phyloP scores from a whole-genome alignment of 1,284 basidiomycete genomes.

The Malassezia japonica region DNA sequence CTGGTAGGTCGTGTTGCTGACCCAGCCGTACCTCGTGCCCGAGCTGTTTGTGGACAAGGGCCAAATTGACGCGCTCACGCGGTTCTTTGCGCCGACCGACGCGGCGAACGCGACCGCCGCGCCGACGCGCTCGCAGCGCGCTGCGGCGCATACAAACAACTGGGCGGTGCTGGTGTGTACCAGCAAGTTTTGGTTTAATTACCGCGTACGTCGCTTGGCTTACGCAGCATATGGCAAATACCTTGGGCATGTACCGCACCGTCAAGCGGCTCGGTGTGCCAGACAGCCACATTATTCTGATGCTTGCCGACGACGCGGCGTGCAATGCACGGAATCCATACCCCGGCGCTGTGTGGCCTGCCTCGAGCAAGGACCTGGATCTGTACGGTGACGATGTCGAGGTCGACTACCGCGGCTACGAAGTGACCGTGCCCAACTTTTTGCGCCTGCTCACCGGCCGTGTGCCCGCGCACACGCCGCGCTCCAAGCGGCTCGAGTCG shows the following conservation, averaged over 20 bases:
- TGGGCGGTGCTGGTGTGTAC: conserved; percentile 95
- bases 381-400: conserved; percentile 93
- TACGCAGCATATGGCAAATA: conserved; percentile 86
- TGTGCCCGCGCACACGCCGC: conserved; percentile 57
- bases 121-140: conserved; percentile 1
- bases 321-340: conserved; percentile 88
- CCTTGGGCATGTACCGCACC: conserved; percentile 95
- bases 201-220: conserved; percentile 55
- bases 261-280: conserved; percentile 96
- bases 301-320: conserved; percentile 93
- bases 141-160: conserved; percentile 61
- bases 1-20: neutral
- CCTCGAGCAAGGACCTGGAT: conserved; percentile 67
- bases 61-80: conserved; percentile 19
- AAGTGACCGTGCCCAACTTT: conserved; percentile 94
- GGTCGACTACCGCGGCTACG: conserved; percentile 94
- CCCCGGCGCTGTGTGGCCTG: conserved; percentile 81
- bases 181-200: conserved; percentile 97
- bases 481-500: conserved; percentile 79
- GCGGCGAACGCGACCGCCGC: neutral
- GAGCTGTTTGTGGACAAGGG: conserved; percentile 17
- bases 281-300: conserved; percentile 94
- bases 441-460: conserved; percentile 77
- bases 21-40: conserved; percentile 10
- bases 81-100: conserved; percentile 18